Base-by-base conservation (phyloP, 805 yeast genomes). In the Candida khao-thaluensis region DNA sequence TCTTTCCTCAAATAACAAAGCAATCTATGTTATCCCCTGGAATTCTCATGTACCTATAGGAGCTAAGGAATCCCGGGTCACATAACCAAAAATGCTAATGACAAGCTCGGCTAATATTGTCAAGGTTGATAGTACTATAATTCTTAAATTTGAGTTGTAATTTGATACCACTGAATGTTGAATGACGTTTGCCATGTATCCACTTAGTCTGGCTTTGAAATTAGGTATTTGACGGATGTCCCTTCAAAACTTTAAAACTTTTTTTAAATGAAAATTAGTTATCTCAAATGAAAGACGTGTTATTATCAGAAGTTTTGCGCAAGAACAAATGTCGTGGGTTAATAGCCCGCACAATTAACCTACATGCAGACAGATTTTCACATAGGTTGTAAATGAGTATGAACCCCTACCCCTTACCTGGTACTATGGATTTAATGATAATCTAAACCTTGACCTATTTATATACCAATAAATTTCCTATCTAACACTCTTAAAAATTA, bases 41-140 rank as follows among this genome's bases (percentile, higher is more conserved):
- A 31, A 31, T 31, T 31, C 35, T 21, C 35, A 31, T 31, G 35
- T 31, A 31, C 26, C 3, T 31, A 9, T 3, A 31, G 35, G 35
- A 31, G 35, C 27, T 31, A 31, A 31, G 27, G 20, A 4, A 3
- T 4, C 16, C 35, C 18, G 26, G 26, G 35, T 12, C 9, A 12
- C 35, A 17, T 31, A 31, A 31, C 35, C 26, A n/a, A n/a, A n/a
- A n/a, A n/a, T n/a, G n/a, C n/a, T n/a, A n/a, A 17, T 16, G 20
- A 15, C 30, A 6, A 20, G 8, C 22, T 20, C 22, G 22, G 22
- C 22, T 7, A 20, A n/a, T n/a, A n/a, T n/a, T n/a, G n/a, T n/a
- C n/a, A n/a, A n/a, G n/a, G n/a, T n/a, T n/a, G n/a, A n/a, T n/a
- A n/a, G n/a, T n/a, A n/a, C n/a, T n/a, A n/a, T n/a, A n/a, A n/a